Percentiles rank a stretch among this genome's conserved stretches.
phyloP scores from a whole-genome alignment of 2,329 filamentous ascomycete species.

The Metarhizium rileyi region DNA sequence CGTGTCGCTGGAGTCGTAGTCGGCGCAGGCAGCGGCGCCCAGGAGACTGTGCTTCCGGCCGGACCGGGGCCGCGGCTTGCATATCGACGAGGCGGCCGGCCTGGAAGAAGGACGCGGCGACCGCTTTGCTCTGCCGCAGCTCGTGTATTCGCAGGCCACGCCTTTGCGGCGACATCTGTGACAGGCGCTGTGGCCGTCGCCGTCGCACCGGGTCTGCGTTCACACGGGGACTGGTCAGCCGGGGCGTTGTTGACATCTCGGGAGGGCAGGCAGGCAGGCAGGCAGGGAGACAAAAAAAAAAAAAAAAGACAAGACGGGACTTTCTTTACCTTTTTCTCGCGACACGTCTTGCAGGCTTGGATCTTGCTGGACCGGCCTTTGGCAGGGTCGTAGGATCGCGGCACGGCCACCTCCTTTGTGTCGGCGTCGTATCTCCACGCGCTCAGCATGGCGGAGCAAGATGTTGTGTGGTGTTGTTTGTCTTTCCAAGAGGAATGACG shows the following conservation, averaged over 20 bases:
- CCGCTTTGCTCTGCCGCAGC: background rate
- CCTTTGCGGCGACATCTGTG: constrained; percentile 1
- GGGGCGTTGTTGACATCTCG: too few species aligned
- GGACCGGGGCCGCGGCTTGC: background rate
- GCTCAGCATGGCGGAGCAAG: background rate
- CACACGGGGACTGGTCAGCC: too few species aligned
- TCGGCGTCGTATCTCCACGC: constrained; percentile 5
- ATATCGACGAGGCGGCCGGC: background rate
- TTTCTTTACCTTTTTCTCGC: constrained; percentile 5
- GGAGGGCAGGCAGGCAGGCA: too few species aligned
- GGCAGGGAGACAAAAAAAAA: too few species aligned
- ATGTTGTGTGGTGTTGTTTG: too few species aligned
- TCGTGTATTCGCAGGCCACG: constrained; percentile 1
- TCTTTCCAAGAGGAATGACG: too few species aligned
- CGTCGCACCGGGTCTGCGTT: constrained; percentile 5
- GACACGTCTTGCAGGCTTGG: constrained; percentile 4
- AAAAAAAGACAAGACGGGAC: too few species aligned
- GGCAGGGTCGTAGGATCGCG: constrained; percentile 3
- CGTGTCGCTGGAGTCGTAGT: background rate
- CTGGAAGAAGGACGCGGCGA: background rate
- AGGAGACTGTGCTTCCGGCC: background rate
- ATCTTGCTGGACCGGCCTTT: constrained; percentile 3
- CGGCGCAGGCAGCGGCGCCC: background rate
- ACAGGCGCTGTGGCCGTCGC: constrained; percentile 1
- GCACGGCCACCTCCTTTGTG: constrained; percentile 2